These are phyloP conservation scores for Debaryomyces udenii DNA, from an alignment of 1,139 yeast genomes.

Conservation along the genomic window DNA sequence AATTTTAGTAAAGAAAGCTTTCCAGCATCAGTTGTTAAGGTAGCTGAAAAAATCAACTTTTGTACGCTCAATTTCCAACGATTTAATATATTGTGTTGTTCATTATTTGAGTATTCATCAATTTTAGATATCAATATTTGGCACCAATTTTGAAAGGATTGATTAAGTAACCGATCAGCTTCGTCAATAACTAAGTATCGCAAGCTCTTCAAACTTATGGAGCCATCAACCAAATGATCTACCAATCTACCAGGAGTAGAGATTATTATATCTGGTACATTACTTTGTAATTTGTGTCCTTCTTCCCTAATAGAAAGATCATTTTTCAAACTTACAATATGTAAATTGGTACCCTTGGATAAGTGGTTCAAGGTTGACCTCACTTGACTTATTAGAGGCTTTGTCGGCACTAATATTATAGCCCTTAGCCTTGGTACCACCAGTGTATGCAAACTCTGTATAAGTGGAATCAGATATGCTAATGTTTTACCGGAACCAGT, in stretches of 20 bases:
- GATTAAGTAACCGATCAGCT: constrained; percentile 89
- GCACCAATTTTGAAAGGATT: constrained; percentile 94
- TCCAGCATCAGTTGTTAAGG: constrained; percentile 91
- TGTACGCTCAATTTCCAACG: constrained; percentile 36
- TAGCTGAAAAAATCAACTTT: constrained; percentile 88
- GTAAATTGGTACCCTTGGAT: constrained; percentile 67
- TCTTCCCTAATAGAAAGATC: constrained; percentile 71
- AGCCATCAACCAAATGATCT: constrained; percentile 64
- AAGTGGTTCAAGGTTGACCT: constrained; percentile 61
- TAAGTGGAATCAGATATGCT: constrained; percentile 83
- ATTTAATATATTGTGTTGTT: constrained; percentile 25
- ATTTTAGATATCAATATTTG: constrained; percentile 59
- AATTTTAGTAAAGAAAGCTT: constrained; percentile 73
- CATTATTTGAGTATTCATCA: constrained; percentile 27
- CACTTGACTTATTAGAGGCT: constrained; percentile 84
- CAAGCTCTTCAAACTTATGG: constrained; percentile 50
- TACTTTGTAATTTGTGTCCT: constrained; percentile 44
- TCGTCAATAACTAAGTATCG: constrained; percentile 85
- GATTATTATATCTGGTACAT: constrained; percentile 75
- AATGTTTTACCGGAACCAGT: constrained; percentile 98
- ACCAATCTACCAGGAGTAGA: constrained; percentile 95
- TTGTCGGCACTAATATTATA: constrained; percentile 84
- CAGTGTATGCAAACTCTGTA: constrained; percentile 65
- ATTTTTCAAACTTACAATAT: constrained; percentile 59
- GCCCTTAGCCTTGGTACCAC: constrained; percentile 77